phyloP scores from a whole-genome alignment of 768 basidiomycete species.

The Ramaria rubella region DNA sequence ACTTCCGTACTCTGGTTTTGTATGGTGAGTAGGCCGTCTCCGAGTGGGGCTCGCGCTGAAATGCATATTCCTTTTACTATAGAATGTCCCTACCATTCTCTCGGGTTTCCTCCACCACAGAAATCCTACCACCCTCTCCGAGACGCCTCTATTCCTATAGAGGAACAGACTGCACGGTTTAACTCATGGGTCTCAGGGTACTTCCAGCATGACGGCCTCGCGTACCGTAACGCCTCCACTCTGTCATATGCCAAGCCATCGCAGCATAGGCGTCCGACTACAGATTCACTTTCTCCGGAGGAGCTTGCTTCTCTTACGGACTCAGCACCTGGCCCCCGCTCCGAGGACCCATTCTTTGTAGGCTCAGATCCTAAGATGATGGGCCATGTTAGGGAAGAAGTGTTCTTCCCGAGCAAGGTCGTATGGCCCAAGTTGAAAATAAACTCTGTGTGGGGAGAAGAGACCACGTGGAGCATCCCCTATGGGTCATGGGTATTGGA shows the following conservation, averaged over 20 bases:
- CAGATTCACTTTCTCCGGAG: not conserved
- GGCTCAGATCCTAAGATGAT: not conserved
- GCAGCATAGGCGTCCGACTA: not conserved
- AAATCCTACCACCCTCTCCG: not conserved
- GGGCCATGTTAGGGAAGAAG: not conserved
- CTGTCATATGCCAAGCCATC: not conserved
- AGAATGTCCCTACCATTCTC: slow-evolving; percentile 2
- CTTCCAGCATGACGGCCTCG: slow-evolving; percentile 2
- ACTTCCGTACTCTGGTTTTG: slow-evolving; percentile 23
- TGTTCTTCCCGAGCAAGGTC: not conserved
- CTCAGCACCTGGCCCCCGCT: not conserved
- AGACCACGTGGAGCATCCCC: slow-evolving; percentile 1
- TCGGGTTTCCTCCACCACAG: not conserved
- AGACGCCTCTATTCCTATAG: not conserved
- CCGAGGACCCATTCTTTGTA: not conserved
- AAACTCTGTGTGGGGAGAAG: not conserved
- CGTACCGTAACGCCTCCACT: not conserved
- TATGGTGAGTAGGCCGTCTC: slow-evolving; percentile 20
- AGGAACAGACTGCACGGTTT: not conserved
- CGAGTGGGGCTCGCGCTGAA: not conserved
- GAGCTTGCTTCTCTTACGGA: not conserved
- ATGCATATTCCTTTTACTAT: not conserved
- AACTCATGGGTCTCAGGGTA: not conserved
- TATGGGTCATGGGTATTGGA: not conserved
- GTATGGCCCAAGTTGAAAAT: not conserved